Percentiles rank a stretch among this genome's conserved stretches.
phyloP scores from a whole-genome alignment of 1,139 yeast species.

The Scheffersomyces illinoinensis region DNA sequence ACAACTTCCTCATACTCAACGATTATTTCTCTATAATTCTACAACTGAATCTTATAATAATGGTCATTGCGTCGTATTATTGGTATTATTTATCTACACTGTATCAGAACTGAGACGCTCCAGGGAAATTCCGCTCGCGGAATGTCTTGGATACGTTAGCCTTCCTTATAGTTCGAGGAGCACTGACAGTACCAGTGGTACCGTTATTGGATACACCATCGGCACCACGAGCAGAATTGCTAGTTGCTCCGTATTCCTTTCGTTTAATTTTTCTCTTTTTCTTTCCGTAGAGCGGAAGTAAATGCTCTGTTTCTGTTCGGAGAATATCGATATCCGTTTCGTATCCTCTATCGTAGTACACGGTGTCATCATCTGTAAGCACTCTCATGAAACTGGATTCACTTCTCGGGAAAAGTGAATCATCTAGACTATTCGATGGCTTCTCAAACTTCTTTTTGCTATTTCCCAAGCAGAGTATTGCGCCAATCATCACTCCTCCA shows the following conservation, averaged over 20 bases:
- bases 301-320: slow-evolving; percentile 32
- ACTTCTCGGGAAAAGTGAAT: slow-evolving; percentile 5
- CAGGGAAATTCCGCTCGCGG: slow-evolving; percentile 39
- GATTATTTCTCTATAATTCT: neutral
- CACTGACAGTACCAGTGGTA: slow-evolving; percentile 4
- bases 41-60: neutral
- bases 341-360: slow-evolving; percentile 38
- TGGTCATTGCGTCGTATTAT: neutral
- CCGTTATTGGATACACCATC: neutral
- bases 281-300: slow-evolving; percentile 27
- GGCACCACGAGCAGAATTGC: slow-evolving; percentile 4
- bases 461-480: slow-evolving; percentile 30
- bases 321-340: slow-evolving; percentile 47
- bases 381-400: slow-evolving; percentile 43
- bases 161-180: slow-evolving; percentile 27
- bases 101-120: slow-evolving; percentile 2
- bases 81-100: neutral
- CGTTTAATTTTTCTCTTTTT: slow-evolving; percentile 15
- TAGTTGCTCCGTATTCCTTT: slow-evolving; percentile 14
- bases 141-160: slow-evolving; percentile 23
- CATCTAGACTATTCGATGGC: slow-evolving; percentile 3
- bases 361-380: slow-evolving; percentile 29
- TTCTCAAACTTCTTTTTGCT: slow-evolving; percentile 10
- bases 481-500: slow-evolving; percentile 30
- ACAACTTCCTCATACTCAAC: neutral